Conservation (phyloP, 2,329 filamentous ascomycete genomes). For the Fusarium coicis region DNA sequence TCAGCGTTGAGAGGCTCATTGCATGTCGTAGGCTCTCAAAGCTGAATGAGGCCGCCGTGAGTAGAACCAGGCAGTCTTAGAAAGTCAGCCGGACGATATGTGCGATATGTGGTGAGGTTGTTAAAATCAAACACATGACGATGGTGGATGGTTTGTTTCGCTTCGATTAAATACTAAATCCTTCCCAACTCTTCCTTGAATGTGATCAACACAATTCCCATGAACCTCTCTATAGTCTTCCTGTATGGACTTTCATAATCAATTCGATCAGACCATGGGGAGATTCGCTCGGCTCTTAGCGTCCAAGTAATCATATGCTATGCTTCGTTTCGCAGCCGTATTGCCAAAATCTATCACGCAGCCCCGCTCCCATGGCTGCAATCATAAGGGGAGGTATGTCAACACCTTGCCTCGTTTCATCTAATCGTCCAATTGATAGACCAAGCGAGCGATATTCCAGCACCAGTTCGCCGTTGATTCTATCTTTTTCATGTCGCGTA, state of each 20-base stretch:
- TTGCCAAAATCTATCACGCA: neutral
- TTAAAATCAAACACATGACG: slow-evolving; percentile 29
- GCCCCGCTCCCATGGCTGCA: neutral
- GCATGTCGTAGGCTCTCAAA: slow-evolving; percentile 48
- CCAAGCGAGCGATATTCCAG: slow-evolving; percentile 60
- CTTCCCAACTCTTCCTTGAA: slow-evolving; percentile 5
- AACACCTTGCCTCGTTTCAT: neutral
- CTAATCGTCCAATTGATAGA: slow-evolving; percentile 55
- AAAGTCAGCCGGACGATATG: neutral
- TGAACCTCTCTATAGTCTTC: slow-evolving; percentile 34
- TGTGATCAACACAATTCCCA: slow-evolving; percentile 31
- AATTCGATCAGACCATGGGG: neutral
- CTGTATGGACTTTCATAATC: neutral
- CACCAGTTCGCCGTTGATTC: slow-evolving; percentile 67
- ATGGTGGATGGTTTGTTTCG: neutral
- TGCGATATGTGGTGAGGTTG: neutral
- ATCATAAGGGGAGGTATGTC: neutral
- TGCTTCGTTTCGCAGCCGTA: slow-evolving; percentile 7
- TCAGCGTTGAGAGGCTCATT: slow-evolving; percentile 54
- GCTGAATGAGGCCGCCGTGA: neutral
- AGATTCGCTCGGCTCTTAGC: neutral
- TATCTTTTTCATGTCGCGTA: slow-evolving; percentile 64
- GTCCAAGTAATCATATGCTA: slow-evolving; percentile 11
- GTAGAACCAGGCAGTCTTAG: neutral
- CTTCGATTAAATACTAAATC: slow-evolving; percentile 34